phyloP scores from a whole-genome alignment of 331 rosid species.

The Malus hybrid region DNA sequence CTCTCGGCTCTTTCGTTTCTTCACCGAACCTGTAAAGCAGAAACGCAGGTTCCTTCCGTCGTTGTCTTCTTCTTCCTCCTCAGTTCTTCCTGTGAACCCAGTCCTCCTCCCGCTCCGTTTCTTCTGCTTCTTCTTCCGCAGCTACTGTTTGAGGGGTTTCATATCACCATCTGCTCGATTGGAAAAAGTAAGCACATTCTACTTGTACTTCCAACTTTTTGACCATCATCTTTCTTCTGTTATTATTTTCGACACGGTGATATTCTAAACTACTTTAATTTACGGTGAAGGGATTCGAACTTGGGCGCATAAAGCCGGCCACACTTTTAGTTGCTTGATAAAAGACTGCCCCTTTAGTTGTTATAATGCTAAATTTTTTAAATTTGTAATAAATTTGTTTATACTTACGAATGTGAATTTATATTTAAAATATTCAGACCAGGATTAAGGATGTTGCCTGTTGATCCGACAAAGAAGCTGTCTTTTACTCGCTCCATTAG shows the following conservation, averaged over 20 bases:
- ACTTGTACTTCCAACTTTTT: not conserved
- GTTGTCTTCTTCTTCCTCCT: not conserved
- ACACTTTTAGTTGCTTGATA: not conserved
- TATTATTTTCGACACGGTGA: too few species aligned
- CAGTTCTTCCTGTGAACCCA: not conserved
- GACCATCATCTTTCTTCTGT: too few species aligned
- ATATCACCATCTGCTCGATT: not conserved
- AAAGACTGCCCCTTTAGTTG: not conserved
- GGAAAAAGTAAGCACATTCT: not conserved
- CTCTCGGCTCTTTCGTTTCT: too few species aligned
- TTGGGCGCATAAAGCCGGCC: not conserved
- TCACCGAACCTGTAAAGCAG: not conserved
- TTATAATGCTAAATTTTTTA: not conserved
- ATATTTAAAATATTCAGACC: not conserved
- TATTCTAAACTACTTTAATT: too few species aligned
- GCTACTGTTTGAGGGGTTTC: not conserved
- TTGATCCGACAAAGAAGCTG: conserved; percentile 36
- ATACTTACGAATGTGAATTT: not conserved
- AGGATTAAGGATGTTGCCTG: conserved; percentile 43
- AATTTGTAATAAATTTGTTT: not conserved
- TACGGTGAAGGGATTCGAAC: not conserved
- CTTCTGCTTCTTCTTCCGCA: not conserved
- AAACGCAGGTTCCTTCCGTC: not conserved
- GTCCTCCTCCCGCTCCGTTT: not conserved
- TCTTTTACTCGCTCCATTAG: conserved; percentile 42